These are phyloP conservation scores for Trichomonas gallinae DNA, from an alignment of 208 protist genomes.

Conservation along the genomic window DNA sequence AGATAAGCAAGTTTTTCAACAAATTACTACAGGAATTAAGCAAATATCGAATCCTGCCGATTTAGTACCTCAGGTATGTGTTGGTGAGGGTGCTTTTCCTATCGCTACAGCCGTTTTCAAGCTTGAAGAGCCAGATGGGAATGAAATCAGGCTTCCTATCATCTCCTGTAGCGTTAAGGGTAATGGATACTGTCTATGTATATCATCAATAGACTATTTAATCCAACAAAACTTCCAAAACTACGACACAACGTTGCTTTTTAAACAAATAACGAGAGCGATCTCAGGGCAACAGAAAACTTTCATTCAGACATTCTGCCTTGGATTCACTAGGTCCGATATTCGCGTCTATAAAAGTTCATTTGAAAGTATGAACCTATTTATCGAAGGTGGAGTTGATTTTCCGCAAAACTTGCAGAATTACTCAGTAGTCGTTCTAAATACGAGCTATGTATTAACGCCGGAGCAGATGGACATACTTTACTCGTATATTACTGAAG, in stretches of 20 bases:
- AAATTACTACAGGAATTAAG: background rate
- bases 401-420: background rate
- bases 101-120: background rate
- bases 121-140: background rate
- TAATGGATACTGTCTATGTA: background rate
- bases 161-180: background rate
- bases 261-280: background rate
- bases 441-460: background rate
- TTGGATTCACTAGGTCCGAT: background rate
- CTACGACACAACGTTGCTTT: background rate
- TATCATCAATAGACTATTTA: background rate
- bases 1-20: background rate
- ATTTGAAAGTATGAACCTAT: background rate
- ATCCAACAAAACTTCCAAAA: background rate
- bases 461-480: background rate
- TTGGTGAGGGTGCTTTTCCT: background rate
- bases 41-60: background rate
- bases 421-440: background rate
- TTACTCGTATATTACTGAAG: background rate
- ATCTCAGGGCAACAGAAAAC: background rate
- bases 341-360: background rate
- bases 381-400: background rate
- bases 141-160: background rate
- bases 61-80: background rate
- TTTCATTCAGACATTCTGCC: background rate